A percentile compares a stretch with the other conserved stretches of the same genome.
phyloP scores from a whole-genome alignment of 1,284 basidiomycete genomes.

The Coniferiporia weirii region DNA sequence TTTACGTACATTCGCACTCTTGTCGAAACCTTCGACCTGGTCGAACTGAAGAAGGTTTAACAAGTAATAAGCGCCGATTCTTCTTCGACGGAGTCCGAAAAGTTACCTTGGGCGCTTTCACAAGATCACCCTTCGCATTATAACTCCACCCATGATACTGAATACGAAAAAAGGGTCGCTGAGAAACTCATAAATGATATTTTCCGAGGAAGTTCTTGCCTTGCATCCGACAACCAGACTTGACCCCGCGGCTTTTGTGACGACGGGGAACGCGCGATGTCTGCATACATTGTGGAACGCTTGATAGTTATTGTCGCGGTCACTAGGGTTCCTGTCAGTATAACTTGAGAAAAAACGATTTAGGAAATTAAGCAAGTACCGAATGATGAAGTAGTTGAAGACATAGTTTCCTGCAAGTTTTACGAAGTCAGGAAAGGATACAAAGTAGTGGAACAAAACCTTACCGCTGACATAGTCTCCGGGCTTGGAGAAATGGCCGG shows the following conservation, averaged over 20 bases:
- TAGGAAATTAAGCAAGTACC: not conserved
- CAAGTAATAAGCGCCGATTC: not conserved
- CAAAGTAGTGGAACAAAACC: not conserved
- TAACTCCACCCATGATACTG: conserved; percentile 27
- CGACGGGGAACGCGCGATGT: conserved; percentile 25
- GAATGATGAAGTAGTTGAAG: conserved; percentile 18
- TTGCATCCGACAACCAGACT: conserved; percentile 23
- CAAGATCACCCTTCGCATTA: conserved; percentile 23
- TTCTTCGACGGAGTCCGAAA: not conserved
- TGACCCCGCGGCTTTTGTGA: conserved; percentile 23
- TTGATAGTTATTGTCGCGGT: conserved; percentile 20
- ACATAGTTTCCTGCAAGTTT: conserved; percentile 15
- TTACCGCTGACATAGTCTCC: conserved; percentile 23
- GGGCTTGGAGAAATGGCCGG: conserved; percentile 22
- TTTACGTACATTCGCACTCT: conserved; percentile 19
- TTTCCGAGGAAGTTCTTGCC: not conserved
- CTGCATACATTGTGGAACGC: conserved; percentile 23
- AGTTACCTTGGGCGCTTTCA: conserved; percentile 23
- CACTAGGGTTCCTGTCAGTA: conserved; percentile 6
- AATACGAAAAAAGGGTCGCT: not conserved
- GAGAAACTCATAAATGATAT: not conserved
- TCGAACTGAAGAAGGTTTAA: conserved; percentile 21
- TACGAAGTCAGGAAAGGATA: not conserved
- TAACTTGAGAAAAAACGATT: not conserved
- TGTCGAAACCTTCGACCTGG: conserved; percentile 22